Evolutionary conservation across 805 yeast genomes (phyloP), one percentile per base, ranked within the genome.

Genomic region (Barnettozyma vustinii): DNA sequence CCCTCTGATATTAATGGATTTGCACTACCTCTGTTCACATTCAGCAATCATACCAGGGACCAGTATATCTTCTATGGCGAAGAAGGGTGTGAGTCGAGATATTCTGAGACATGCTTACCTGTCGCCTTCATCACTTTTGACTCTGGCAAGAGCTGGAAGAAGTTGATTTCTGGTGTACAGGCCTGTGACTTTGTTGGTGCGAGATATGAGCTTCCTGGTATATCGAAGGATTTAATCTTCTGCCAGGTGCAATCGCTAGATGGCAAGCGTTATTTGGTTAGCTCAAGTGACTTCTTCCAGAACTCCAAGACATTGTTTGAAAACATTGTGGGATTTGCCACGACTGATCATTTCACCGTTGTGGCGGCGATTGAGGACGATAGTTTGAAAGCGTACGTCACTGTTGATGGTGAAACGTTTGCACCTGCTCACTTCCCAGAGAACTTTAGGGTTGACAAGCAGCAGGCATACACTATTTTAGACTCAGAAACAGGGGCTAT

Each of bases 401-500:
- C 97, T 1, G 76, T 81, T 26, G 96, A 94, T 66, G 99, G 98
- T 8, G 51, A 58, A 6, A 73, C 70, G 3, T 94, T 81, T 71
- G 94, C 96, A 0, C 84, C 77, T 48, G 95, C 94, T 0, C 71
- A 76, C 48, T 84, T 89, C 64, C 99, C 99, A 1, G 78, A 78
- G 40, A 67, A 74, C 55, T 72, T 86, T 56, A 65, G 73, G 7
- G 80, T 84, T n/a, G 76, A 76, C 40, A 71, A 73, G 23, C 84
- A 83, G 55, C 80, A 78, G 50, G 87, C 90, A 0, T 91, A 87
- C 63, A 91, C 98, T 0, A 75, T 92, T 27, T 70, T 94, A 42
- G 91, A 87, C 27, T 80, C 95, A 0, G 77, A 76, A 23, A 74
- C 88, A 0, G 79, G 84, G 33, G 80, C 96, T 1, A 71, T 94